Conservation (phyloP, 768 basidiomycete species). For the Lactarius deliciosus region DNA sequence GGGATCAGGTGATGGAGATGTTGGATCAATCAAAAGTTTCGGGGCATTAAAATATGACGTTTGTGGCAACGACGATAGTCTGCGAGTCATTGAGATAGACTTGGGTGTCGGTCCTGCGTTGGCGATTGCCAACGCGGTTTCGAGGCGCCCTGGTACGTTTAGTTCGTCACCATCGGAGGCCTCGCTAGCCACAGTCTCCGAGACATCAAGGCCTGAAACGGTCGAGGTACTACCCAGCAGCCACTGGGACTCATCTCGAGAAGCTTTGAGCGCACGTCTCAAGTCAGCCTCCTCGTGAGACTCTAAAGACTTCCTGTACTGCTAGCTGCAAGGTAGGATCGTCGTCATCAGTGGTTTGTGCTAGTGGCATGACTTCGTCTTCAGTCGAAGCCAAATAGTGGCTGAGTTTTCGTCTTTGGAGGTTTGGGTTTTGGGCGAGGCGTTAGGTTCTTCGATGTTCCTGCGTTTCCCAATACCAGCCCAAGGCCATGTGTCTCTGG, state of each 20-base stretch:
- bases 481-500: slow-evolving; percentile 59
- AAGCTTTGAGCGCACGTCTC: slow-evolving; percentile 35
- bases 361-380: slow-evolving; percentile 40
- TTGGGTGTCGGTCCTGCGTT: slow-evolving; percentile 48
- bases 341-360: slow-evolving; percentile 43
- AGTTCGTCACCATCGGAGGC: slow-evolving; percentile 46
- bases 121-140: slow-evolving; percentile 66
- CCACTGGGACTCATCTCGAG: slow-evolving; percentile 25
- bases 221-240: slow-evolving; percentile 15
- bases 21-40: slow-evolving; percentile 33
- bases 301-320: slow-evolving; percentile 61
- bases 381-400: slow-evolving; percentile 57
- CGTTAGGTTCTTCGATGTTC: slow-evolving; percentile 40
- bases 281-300: slow-evolving; percentile 36
- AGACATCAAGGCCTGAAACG: slow-evolving; percentile 10
- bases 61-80: slow-evolving; percentile 20
- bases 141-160: slow-evolving; percentile 55
- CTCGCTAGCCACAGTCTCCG: slow-evolving; percentile 10
- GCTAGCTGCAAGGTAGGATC: slow-evolving; percentile 61
- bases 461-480: slow-evolving; percentile 54
- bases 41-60: slow-evolving; percentile 42
- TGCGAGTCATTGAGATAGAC: slow-evolving; percentile 23
- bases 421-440: slow-evolving; percentile 35
- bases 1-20: slow-evolving; percentile 10
- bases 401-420: slow-evolving; percentile 41